Conservation (phyloP, 495 filamentous ascomycete species). For the Trichoderma orchidacearum region DNA sequence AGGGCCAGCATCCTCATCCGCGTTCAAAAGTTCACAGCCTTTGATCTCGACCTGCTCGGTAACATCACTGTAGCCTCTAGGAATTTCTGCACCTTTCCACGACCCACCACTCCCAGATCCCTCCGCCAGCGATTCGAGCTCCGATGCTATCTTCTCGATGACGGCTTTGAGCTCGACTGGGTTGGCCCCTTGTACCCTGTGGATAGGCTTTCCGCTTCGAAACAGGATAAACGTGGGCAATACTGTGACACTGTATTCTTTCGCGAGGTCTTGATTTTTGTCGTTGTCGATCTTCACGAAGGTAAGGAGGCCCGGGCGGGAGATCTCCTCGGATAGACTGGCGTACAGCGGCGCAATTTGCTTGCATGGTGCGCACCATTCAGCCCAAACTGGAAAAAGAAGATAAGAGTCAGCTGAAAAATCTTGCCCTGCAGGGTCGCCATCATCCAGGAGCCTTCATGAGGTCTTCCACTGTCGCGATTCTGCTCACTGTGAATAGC, state of each 20-base stretch:
- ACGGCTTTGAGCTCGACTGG: constrained; percentile 51
- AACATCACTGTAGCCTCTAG: constrained; percentile 72
- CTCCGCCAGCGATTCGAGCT: constrained; percentile 44
- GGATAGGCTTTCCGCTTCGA: constrained; percentile 55
- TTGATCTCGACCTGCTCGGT: constrained; percentile 66
- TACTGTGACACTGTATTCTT: constrained; percentile 39
- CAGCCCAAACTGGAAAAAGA: constrained; percentile 37
- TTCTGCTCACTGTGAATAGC: no score
- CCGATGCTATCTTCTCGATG: constrained; percentile 57
- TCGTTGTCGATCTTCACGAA: constrained; percentile 54
- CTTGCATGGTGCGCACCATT: constrained; percentile 62
- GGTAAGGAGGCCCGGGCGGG: constrained; percentile 37
- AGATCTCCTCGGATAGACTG: constrained; percentile 38
- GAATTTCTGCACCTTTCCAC: constrained; percentile 64
- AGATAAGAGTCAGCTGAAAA: not conserved
- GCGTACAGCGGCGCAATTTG: constrained; percentile 54
- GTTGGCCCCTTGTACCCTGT: constrained; percentile 72
- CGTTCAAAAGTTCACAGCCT: constrained; percentile 78
- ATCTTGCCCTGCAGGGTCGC: not conserved
- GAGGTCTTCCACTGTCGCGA: no score
- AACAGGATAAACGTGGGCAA: constrained; percentile 87
- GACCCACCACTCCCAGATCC: constrained; percentile 28
- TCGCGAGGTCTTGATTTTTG: constrained; percentile 38
- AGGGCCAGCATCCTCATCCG: constrained; percentile 52
- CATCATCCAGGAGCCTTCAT: no score